A percentile compares a stretch with the other conserved stretches of the same genome.
phyloP scores from a whole-genome alignment of 768 basidiomycete species.

The Suillus spraguei region DNA sequence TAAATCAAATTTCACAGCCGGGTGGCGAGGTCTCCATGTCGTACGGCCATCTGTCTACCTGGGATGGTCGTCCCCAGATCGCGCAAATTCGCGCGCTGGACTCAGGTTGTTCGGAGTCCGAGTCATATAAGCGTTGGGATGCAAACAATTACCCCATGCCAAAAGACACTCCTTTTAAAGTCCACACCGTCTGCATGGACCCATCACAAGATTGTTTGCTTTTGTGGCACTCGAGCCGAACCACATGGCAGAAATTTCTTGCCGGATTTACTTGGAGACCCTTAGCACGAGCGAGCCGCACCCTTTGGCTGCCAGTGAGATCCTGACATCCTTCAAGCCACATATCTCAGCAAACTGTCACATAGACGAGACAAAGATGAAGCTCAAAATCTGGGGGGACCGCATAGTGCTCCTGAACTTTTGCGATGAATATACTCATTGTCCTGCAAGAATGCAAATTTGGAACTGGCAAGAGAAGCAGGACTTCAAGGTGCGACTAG shows the following conservation, averaged over 20 bases:
- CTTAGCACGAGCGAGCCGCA: constrained; percentile 5
- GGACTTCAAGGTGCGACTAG: background rate
- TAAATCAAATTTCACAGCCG: background rate
- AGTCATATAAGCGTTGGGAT: background rate
- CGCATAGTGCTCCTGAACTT: background rate
- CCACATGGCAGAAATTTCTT: constrained; percentile 4
- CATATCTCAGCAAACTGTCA: background rate
- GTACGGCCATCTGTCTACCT: background rate
- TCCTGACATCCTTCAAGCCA: constrained; percentile 3
- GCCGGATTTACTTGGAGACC: constrained; percentile 5
- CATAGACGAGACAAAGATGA: background rate
- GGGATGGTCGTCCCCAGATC: background rate
- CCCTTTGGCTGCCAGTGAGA: constrained; percentile 3
- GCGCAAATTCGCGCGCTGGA: constrained; percentile 2
- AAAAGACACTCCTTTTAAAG: background rate
- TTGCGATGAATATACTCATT: background rate
- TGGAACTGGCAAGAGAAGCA: constrained; percentile 8
- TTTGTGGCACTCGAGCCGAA: background rate
- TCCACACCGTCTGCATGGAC: background rate
- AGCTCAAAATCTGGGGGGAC: constrained; percentile 3
- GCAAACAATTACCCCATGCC: background rate
- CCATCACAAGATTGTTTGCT: constrained; percentile 2
- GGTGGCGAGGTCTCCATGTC: constrained; percentile 3
- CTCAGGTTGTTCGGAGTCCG: background rate
- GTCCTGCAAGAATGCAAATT: constrained; percentile 2